These are phyloP conservation scores for Aureobasidium namibiae DNA, from an alignment of 2,329 filamentous ascomycete species.

Conservation along the genomic window DNA sequence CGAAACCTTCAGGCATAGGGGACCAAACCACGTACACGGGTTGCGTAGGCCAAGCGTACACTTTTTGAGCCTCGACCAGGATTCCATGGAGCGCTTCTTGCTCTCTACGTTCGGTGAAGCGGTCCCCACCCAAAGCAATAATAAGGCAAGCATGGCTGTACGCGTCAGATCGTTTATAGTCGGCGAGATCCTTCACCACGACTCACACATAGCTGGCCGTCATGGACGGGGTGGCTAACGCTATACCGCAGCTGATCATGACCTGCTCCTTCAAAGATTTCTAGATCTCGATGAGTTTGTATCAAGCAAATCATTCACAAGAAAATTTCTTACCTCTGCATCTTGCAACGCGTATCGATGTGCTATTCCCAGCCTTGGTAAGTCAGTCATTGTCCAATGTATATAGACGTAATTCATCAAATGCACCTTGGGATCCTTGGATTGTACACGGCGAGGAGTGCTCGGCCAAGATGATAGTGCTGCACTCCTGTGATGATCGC, in stretches of 20 bases:
- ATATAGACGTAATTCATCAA: no score
- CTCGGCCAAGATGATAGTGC: constrained; percentile 50
- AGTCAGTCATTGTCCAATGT: no score
- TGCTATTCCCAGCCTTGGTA: no score
- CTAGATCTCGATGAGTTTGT: no score
- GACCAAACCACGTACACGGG: neutral
- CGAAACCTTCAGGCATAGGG: no score
- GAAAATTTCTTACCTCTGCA: no score
- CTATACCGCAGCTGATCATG: constrained; percentile 49
- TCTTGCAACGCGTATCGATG: no score
- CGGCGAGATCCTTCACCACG: neutral
- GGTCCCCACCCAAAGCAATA: constrained; percentile 36
- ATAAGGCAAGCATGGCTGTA: constrained; percentile 24
- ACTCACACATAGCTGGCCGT: constrained; percentile 41
- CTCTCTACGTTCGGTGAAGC: constrained; percentile 38
- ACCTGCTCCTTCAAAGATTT: constrained; percentile 32
- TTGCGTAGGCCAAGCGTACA: constrained; percentile 46
- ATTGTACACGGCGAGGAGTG: constrained; percentile 50
- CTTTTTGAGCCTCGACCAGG: constrained; percentile 39
- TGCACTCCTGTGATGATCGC: constrained; percentile 49
- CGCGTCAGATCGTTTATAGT: neutral
- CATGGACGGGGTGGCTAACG: constrained; percentile 43
- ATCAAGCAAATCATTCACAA: no score
- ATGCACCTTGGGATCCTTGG: constrained; percentile 45
- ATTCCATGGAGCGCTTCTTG: constrained; percentile 43